A percentile compares a stretch with the other conserved stretches of the same genome.
Conservation (phyloP, 1,139 yeast genomes). For the Lodderomyces pseudojiufengensis region DNA sequence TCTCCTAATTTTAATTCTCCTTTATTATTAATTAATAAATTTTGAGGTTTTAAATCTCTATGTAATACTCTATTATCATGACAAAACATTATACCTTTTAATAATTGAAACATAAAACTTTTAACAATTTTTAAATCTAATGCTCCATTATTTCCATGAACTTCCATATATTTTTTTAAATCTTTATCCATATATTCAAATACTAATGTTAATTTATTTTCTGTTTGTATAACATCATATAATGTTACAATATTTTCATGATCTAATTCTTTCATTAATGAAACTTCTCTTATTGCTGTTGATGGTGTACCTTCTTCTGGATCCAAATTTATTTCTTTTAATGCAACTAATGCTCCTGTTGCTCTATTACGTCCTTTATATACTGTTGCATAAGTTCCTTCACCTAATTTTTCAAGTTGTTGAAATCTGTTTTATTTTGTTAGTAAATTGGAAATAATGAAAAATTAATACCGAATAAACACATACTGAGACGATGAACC, state of each 20-base stretch:
- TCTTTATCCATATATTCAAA: constrained; percentile 95
- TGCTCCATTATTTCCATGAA: constrained; percentile 78
- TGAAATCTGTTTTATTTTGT: constrained; percentile 31
- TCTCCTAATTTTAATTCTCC: constrained; percentile 96
- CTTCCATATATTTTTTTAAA: constrained; percentile 90
- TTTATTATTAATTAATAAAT: constrained; percentile 77
- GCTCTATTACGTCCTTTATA: constrained; percentile 91
- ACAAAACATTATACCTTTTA: constrained; percentile 89
- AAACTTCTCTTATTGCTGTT: constrained; percentile 94
- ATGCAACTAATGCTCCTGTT: constrained; percentile 89
- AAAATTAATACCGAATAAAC: background rate
- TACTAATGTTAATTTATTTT: constrained; percentile 88
- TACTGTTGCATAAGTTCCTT: constrained; percentile 97
- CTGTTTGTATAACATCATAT: constrained; percentile 95
- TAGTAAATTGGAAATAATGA: constrained; percentile 1
- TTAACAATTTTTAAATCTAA: constrained; percentile 76
- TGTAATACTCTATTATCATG: constrained; percentile 94
- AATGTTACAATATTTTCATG: constrained; percentile 91
- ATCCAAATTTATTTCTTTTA: constrained; percentile 90
- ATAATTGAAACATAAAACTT: constrained; percentile 87
- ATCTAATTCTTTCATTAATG: constrained; percentile 92
- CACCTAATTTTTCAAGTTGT: constrained; percentile 86
- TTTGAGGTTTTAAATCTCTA: constrained; percentile 95
- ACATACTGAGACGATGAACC: constrained; percentile 34
- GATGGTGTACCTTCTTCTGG: constrained; percentile 98